phyloP scores from a whole-genome alignment of 345 rosid genomes.

The Eucalyptus coolabah region DNA sequence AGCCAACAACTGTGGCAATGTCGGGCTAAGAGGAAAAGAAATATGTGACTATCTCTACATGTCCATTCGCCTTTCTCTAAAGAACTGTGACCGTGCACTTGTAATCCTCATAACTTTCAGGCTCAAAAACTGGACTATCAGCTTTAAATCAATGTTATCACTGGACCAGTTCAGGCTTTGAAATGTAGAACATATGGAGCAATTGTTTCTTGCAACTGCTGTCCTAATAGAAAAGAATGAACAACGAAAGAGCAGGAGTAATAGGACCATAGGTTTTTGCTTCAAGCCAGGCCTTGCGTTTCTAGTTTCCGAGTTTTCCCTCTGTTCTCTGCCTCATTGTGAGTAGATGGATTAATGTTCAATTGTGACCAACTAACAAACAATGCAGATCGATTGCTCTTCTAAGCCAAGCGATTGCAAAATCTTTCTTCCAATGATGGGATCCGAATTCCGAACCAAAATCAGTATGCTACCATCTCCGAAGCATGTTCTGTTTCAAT shows the following conservation, averaged over 20 bases:
- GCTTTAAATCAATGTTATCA: neutral
- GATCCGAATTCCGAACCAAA: neutral
- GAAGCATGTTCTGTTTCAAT: neutral
- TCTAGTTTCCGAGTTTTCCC: neutral
- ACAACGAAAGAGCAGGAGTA: neutral
- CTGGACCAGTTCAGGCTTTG: neutral
- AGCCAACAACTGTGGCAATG: neutral
- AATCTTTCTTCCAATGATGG: neutral
- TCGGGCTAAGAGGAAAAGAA: neutral
- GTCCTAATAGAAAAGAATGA: neutral
- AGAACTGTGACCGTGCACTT: neutral
- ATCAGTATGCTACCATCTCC: neutral
- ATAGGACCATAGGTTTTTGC: neutral
- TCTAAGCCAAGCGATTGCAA: neutral
- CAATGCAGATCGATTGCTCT: neutral
- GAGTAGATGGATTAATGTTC: neutral
- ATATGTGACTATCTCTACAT: neutral
- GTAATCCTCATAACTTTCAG: neutral
- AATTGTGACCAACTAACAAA: neutral
- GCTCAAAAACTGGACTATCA: neutral
- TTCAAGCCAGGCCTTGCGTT: neutral
- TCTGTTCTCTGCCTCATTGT: neutral
- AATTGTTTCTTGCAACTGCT: neutral
- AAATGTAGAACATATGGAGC: neutral
- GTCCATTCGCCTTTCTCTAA: neutral